These are phyloP conservation scores for Hypoxylon sp. DNA, from an alignment of 2,329 filamentous ascomycete genomes.

Conservation along the genomic window DNA sequence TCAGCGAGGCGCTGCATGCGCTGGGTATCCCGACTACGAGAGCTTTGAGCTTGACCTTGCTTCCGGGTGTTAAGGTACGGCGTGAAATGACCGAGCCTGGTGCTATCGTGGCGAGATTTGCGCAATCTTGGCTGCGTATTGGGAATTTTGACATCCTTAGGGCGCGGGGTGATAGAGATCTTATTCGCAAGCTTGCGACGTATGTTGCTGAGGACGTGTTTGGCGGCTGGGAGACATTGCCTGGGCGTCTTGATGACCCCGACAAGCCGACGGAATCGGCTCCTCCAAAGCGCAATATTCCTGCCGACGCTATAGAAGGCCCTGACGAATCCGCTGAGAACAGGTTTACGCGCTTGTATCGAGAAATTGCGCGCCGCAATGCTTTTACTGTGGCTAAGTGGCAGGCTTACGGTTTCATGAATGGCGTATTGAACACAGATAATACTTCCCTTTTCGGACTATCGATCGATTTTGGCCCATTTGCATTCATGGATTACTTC, in stretches of 20 bases:
- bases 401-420: constrained; percentile 99
- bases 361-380: constrained; percentile 88
- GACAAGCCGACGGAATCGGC: constrained; percentile 64
- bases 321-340: constrained; percentile 81
- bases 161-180: constrained; percentile 81
- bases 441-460: constrained; percentile 94
- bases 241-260: constrained; percentile 70
- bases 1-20: constrained; percentile 89
- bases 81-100: constrained; percentile 89
- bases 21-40: constrained; percentile 89
- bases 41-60: constrained; percentile 84
- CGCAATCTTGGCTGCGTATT: constrained; percentile 90
- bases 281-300: constrained; percentile 66
- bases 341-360: constrained; percentile 87
- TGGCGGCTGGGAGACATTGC: constrained; percentile 87
- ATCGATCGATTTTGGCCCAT: constrained; percentile 94
- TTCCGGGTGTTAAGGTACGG: constrained; percentile 79
- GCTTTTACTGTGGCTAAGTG: constrained; percentile 90
- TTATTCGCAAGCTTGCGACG: constrained; percentile 81
- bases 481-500: constrained; percentile 98
- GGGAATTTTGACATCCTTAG: constrained; percentile 97
- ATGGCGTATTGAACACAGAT: constrained; percentile 97
- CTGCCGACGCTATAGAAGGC: constrained; percentile 75
- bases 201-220: constrained; percentile 93
- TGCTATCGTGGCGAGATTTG: constrained; percentile 92